A percentile compares a stretch with the other conserved stretches of the same genome.
These are phyloP conservation scores for Boletus pseudopeckii DNA, from an alignment of 768 basidiomycete genomes.

Conservation along the genomic window DNA sequence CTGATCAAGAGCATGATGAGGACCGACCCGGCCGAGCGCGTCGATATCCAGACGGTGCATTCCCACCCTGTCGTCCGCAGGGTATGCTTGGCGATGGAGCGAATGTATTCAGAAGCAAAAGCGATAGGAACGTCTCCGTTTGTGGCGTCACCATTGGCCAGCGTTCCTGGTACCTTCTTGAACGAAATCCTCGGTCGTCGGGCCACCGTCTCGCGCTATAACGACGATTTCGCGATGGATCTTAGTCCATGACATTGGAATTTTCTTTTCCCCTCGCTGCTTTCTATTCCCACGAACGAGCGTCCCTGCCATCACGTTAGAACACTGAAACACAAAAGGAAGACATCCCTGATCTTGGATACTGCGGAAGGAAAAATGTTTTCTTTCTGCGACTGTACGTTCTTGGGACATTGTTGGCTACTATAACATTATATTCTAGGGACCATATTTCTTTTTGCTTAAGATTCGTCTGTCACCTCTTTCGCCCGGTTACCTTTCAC, in stretches of 20 bases:
- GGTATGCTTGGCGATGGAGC: conserved; percentile 63
- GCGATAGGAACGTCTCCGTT: conserved; percentile 43
- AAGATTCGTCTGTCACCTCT: conserved; percentile 8
- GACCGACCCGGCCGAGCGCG: conserved; percentile 58
- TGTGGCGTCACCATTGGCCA: conserved; percentile 59
- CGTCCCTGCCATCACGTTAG: neutral
- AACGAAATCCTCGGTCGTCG: conserved; percentile 51
- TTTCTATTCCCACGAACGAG: conserved; percentile 4
- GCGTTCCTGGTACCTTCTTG: conserved; percentile 61
- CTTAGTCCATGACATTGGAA: conserved; percentile 32
- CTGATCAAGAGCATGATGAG: conserved; percentile 79
- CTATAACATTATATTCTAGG: conserved; percentile 36
- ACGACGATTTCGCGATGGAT: conserved; percentile 38
- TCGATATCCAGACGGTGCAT: conserved; percentile 54
- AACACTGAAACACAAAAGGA: conserved; percentile 6
- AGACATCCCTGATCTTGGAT: conserved; percentile 17
- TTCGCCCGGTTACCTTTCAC: conserved; percentile 14
- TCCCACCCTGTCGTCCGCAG: conserved; percentile 62
- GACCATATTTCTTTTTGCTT: conserved; percentile 30
- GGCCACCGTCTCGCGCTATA: conserved; percentile 1
- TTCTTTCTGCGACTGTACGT: conserved; percentile 27
- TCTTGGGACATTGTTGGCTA: conserved; percentile 35
- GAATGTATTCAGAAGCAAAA: conserved; percentile 35
- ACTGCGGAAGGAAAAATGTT: conserved; percentile 12
- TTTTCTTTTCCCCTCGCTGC: neutral